Evolutionary conservation across 1,284 basidiomycete genomes (phyloP), one percentile per base, ranked within the genome.

Genomic region (Trichosporon sp.): DNA sequence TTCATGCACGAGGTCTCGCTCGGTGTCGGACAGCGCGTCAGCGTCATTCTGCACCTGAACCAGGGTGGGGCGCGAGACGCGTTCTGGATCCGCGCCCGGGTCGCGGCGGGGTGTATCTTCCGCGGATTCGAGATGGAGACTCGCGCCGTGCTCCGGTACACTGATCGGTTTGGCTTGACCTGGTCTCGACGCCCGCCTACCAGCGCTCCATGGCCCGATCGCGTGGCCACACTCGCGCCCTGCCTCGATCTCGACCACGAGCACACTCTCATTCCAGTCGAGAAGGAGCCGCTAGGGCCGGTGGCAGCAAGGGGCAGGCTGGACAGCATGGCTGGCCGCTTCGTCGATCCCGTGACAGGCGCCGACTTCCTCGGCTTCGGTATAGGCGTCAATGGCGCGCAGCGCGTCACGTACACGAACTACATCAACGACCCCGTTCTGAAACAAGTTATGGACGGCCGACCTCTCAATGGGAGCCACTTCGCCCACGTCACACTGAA

Each of bases 371-470:
- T 48, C n/a, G 77, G 77, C 10, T 78, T 75, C 37, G 76, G 74
- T 4, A 74, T 80, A 65, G 59, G 51, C 51, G 51, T 19, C 21
- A 67, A 81, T 73, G 71, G 72, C 32, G 59, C 16, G 11, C 14
- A 63, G 12, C 14, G 32, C 2, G 46, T 46, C 4, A 66, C 75
- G 0, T 82, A 74, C 68, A 71, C 74, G 37, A 77, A 79, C 56
- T 73, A 78, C 43, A 76, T 78, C 69, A 76, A 81, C 74, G 76
- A 81, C 67, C 81, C 83, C 0, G 69, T 83, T 40, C 70, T 83
- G 21, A 59, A 71, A 10, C 72, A 78, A 31, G 66, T 83, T 14
- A 38, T 74, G 38, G 66, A 73, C 5, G 78, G 78, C 1, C 43
- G 67, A 8, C 66, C 63, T 2, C 51, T 80, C 69, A 70, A 79